Base-by-base conservation (phyloP, 2,329 filamentous ascomycete genomes). In the Pleurostoma richardsiae region DNA sequence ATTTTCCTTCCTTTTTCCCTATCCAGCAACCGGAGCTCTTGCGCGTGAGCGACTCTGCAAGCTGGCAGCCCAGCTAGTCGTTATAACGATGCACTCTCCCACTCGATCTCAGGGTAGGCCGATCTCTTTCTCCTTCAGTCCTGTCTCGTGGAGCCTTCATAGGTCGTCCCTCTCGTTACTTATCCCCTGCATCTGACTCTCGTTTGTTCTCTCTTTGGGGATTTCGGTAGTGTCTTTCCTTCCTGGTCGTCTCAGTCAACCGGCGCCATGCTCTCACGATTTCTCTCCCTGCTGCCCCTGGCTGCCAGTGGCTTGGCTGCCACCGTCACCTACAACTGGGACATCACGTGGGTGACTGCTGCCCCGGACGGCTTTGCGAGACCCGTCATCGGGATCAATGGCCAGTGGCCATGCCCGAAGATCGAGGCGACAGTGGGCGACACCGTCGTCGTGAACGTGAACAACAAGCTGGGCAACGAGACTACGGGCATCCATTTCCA, bases 401-500 rank as follows among this genome's bases (percentile, higher is more conserved):
- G 73, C 4, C 59, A 76, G 56, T 83, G 82, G 77, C 82, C 82
- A 10, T 74, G 79, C 45, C 83, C 83, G 2, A 58, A 60, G 5
- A 73, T 83, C 30, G 68, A 76, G 48, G 77, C 72, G 39, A 70
- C 63, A 40, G 67, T 72, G 29, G 77, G 76, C 33, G 77, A 81
- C 51, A 71, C 63, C 29, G 48, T 80, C 41, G 55, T 76, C 5
- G 64, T 80, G 39, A 74, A 73, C 47, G 58, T 78, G 19, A 61
- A 62, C 52, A 81, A 81, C 60, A 57, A 63, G 31, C 66, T 81
- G 5, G 71, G 69, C n/a, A 77, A 79, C 55, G 65, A 79, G 57
- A 72, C 70, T 4, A 74, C 75, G 4, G 72, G 73, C 40, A 50
- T 79, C 2, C 74, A 72, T 60, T 85, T 79, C 60, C 82, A 85